These are phyloP conservation scores for Fraxinus floribunda DNA, from an alignment of 305 asterid species.

Conservation along the genomic window DNA sequence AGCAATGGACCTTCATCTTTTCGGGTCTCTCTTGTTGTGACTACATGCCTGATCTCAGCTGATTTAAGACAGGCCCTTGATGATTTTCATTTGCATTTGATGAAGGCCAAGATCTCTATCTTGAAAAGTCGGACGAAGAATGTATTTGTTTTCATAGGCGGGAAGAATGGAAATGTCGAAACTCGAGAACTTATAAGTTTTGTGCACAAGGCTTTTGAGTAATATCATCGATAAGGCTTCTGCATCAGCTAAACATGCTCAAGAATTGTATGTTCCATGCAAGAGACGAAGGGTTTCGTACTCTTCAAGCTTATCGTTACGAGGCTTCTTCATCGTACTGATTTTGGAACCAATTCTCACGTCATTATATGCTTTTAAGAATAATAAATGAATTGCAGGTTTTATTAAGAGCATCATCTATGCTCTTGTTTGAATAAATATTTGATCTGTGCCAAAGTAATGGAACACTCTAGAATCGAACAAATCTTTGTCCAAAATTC, in stretches of 20 bases:
- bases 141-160: constrained; percentile 38
- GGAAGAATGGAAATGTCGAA: not conserved
- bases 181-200: constrained; percentile 24
- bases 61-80: constrained; percentile 38
- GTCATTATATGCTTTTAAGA: not conserved
- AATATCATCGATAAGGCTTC: constrained; percentile 52
- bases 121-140: constrained; percentile 56
- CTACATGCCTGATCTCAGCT: constrained; percentile 52
- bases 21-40: constrained; percentile 75
- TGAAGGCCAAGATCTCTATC: constrained; percentile 62
- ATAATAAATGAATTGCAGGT: not conserved
- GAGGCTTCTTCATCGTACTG: not conserved
- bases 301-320: constrained; percentile 30
- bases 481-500: not conserved
- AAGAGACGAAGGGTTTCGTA: constrained; percentile 51
- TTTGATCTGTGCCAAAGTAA: not conserved
- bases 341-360: not conserved
- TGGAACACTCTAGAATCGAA: not conserved
- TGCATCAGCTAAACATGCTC: constrained; percentile 46
- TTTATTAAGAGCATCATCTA: no score
- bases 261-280: constrained; percentile 41
- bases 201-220: constrained; percentile 43
- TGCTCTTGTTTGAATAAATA: not conserved
- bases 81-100: constrained; percentile 35
- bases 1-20: constrained; percentile 37